Conservation (phyloP, 2,329 filamentous ascomycete genomes). For the Fusarium liriodendri region DNA sequence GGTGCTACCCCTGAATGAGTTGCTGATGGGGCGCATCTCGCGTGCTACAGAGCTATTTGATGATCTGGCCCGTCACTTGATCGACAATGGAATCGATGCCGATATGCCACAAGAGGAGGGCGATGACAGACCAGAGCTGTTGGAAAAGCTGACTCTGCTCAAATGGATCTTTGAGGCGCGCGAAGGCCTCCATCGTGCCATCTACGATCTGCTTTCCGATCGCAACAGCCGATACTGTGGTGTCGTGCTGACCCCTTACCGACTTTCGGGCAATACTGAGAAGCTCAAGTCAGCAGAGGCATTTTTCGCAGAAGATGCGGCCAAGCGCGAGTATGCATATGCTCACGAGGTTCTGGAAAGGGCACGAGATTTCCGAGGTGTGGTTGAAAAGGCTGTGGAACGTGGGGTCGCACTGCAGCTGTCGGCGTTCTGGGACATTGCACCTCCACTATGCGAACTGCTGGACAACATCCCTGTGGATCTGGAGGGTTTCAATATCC, state of each 20-base stretch:
- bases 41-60: conserved; percentile 83
- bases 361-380: conserved; percentile 78
- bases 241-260: conserved; percentile 85
- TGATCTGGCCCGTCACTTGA: conserved; percentile 77
- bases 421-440: conserved; percentile 97
- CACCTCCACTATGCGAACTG: conserved; percentile 81
- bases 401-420: conserved; percentile 92
- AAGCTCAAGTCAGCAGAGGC: conserved; percentile 82
- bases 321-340: conserved; percentile 76
- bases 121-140: conserved; percentile 90
- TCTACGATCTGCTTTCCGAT: conserved; percentile 86
- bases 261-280: conserved; percentile 77
- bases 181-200: conserved; percentile 86
- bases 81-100: conserved; percentile 74
- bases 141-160: conserved; percentile 92
- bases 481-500: conserved; percentile 72
- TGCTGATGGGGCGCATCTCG: conserved; percentile 80
- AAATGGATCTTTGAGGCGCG: conserved; percentile 98
- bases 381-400: conserved; percentile 86
- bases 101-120: conserved; percentile 94
- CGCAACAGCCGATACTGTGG: conserved; percentile 88
- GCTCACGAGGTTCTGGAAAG: conserved; percentile 79
- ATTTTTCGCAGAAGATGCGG: conserved; percentile 85
- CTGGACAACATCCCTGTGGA: conserved; percentile 81
- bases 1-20: conserved; percentile 83